Evolutionary conservation across 306 rosid species (phyloP).

Genomic region (Coriaria nepalensis): DNA sequence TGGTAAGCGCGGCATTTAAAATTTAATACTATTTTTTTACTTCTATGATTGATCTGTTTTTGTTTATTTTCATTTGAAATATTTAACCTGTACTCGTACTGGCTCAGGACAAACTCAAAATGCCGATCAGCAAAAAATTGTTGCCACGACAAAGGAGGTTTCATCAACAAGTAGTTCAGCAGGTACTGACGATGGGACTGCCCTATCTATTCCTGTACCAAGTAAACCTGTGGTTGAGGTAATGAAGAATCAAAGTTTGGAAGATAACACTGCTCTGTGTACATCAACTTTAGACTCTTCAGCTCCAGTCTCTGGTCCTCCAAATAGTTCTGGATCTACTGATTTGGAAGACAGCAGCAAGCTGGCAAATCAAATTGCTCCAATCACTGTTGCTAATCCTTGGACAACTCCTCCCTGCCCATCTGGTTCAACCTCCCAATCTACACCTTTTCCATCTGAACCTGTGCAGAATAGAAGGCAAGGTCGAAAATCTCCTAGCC

Average conservation of each 20-base stretch:
- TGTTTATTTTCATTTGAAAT: constrained; percentile 5
- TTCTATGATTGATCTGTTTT: background rate
- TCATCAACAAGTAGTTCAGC: constrained; percentile 21
- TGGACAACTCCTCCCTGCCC: constrained; percentile 20
- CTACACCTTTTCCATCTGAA: constrained; percentile 33
- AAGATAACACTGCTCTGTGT: constrained; percentile 23
- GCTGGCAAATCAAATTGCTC: constrained; percentile 21
- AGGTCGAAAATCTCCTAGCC: constrained; percentile 64
- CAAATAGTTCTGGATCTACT: constrained; percentile 25
- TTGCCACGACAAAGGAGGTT: constrained; percentile 21
- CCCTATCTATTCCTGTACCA: constrained; percentile 17
- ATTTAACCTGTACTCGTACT: constrained; percentile 36
- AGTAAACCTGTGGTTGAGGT: constrained; percentile 20
- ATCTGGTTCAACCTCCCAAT: constrained; percentile 31
- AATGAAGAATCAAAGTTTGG: constrained; percentile 22
- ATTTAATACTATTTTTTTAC: constrained; percentile 1
- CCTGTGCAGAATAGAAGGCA: constrained; percentile 44
- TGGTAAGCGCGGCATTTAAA: constrained; percentile 12
- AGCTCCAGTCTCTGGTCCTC: constrained; percentile 26
- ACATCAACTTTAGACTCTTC: constrained; percentile 20
- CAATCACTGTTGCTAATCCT: constrained; percentile 27
- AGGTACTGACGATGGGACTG: constrained; percentile 17
- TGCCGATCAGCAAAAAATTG: constrained; percentile 17
- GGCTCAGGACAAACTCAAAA: constrained; percentile 30
- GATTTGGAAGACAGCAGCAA: constrained; percentile 17